phyloP scores from a whole-genome alignment of 257 asterid species.

The Gentiana dahurica region DNA sequence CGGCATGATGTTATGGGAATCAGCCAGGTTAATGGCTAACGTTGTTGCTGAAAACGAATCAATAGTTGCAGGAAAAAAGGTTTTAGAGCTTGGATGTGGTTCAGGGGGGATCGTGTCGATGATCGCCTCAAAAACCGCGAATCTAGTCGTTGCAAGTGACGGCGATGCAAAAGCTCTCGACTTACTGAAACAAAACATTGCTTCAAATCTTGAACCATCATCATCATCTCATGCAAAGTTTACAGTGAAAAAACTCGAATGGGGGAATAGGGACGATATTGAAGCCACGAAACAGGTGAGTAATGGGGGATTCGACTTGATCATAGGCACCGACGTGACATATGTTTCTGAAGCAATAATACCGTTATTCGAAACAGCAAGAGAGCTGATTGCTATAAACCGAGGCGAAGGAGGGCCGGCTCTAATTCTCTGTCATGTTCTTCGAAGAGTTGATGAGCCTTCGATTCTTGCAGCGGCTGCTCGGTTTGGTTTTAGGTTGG shows the following conservation, averaged over 20 bases:
- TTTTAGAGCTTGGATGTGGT: conserved; percentile 85
- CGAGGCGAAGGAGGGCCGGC: conserved; percentile 19
- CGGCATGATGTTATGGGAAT: conserved; percentile 96
- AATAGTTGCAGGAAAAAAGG: conserved; percentile 52
- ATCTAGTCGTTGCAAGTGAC: conserved; percentile 77
- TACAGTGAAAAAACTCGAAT: conserved; percentile 37
- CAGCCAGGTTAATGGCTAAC: conserved; percentile 79
- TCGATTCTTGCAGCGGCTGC: conserved; percentile 58
- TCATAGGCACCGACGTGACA: conserved; percentile 83
- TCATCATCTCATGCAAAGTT: conserved; percentile 25
- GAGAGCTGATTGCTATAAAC: conserved; percentile 36
- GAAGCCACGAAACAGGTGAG: conserved; percentile 34
- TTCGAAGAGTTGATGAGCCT: conserved; percentile 78
- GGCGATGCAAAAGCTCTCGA: conserved; percentile 72
- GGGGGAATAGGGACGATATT: conserved; percentile 67
- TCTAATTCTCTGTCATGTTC: conserved; percentile 68
- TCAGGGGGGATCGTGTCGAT: conserved; percentile 82
- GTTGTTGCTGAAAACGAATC: conserved; percentile 53
- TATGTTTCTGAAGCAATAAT: conserved; percentile 48
- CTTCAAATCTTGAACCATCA: conserved; percentile 38
- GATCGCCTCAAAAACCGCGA: conserved; percentile 60
- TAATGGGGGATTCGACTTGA: conserved; percentile 56
- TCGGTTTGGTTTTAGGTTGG: conserved; percentile 43
- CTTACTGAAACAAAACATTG: conserved; percentile 47
- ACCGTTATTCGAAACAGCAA: conserved; percentile 73